These are phyloP conservation scores for Dictyostelium intermedium DNA, from an alignment of 78 protist species.

Conservation along the genomic window DNA sequence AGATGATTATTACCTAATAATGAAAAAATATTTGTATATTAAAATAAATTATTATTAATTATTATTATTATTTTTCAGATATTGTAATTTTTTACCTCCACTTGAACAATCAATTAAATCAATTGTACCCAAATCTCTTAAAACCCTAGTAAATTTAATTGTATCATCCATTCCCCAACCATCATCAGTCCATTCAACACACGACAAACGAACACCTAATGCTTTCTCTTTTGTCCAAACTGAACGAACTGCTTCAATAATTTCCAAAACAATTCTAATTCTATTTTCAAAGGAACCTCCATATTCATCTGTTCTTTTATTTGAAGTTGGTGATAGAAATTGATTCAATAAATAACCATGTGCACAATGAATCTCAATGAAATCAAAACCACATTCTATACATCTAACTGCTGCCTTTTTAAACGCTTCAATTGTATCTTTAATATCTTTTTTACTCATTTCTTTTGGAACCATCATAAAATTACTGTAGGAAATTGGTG, in stretches of 20 bases:
- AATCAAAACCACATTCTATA: constrained; percentile 92
- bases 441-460: constrained; percentile 76
- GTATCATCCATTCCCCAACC: constrained; percentile 38
- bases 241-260: not conserved
- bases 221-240: constrained; percentile 15
- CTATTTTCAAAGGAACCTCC: constrained; percentile 93
- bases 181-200: constrained; percentile 29
- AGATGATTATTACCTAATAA: not conserved
- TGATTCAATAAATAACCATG: constrained; percentile 87
- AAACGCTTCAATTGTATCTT: constrained; percentile 36
- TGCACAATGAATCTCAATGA: constrained; percentile 93
- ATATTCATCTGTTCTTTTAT: constrained; percentile 91
- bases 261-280: constrained; percentile 63
- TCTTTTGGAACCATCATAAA: constrained; percentile 57
- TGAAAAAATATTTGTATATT: too few relatives aligned
- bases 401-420: constrained; percentile 64
- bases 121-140: not conserved
- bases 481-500: not conserved
- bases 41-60: too few relatives aligned
- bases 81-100: constrained; percentile 9
- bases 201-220: constrained; percentile 14
- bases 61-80: too few relatives aligned
- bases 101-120: constrained; percentile 55
- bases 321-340: constrained; percentile 73
- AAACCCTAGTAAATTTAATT: not conserved